These are phyloP conservation scores for Mycena belliarum DNA, from an alignment of 768 basidiomycete species.

Conservation along the genomic window DNA sequence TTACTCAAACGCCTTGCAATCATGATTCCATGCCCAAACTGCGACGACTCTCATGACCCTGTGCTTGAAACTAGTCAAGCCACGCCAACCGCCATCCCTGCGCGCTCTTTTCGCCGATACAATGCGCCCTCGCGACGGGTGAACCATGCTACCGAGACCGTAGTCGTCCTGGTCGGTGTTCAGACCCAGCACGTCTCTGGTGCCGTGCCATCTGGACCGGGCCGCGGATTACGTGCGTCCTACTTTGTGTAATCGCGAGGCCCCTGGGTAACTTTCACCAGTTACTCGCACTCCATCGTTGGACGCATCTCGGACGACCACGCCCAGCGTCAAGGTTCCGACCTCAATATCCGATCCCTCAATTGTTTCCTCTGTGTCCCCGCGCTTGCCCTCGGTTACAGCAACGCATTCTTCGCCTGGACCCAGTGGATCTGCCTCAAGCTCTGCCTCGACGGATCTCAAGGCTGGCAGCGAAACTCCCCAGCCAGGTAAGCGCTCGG, in stretches of 20 bases:
- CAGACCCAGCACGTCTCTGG: not conserved
- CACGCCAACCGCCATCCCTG: not conserved
- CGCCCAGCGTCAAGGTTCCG: no score
- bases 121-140: not conserved
- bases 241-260: not conserved
- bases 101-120: not conserved
- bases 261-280: not conserved
- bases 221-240: not conserved
- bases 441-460: not conserved
- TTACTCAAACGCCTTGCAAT: not conserved
- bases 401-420: not conserved
- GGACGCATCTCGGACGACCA: no score
- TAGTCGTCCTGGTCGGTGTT: not conserved
- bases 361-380: not conserved
- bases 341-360: no score
- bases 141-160: not conserved
- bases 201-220: not conserved
- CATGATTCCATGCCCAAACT: constrained; percentile 1
- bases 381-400: not conserved
- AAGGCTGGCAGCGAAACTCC: not conserved
- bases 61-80: not conserved
- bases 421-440: not conserved
- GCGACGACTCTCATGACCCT: not conserved
- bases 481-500: no score
- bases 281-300: no score